Evolutionary conservation across 306 rosid genomes (phyloP), one percentile per base, ranked within the genome.

Genomic region (Erythrophleum fordii): DNA sequence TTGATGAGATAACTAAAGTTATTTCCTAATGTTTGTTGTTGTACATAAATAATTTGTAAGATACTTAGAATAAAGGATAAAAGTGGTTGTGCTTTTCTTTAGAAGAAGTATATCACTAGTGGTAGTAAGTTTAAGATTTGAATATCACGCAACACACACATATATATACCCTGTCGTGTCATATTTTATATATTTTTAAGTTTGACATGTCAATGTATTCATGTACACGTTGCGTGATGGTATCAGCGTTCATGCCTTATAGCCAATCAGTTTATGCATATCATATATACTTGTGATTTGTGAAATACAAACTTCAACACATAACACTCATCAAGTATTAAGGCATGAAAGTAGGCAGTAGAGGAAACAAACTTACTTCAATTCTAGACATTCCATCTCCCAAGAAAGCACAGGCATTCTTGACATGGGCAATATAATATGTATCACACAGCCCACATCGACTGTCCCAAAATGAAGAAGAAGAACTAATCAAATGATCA

Each of bases 381-480:
- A 95, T 88, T 80, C 83, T 87, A 79, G 99, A 93, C 99, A 95
- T 95, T 25, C 99, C 99, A 83, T 95, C 95, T 74, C 99, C 99
- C 85, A 95, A 87, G 83, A 95, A 95, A 84, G 99, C 99, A 84
- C 99, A 95, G 4, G 99, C 99, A 76, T 85, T 76, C 94, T 95
- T 95, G 70, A 95, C 99, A 83, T 95, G 99, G 53, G 99, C 99
- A 84, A 95, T 86, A 76, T 95, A 95, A 77, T 95, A 95, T 1
- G 99, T 95, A 75, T 95, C 99, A 81, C 99, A 95, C 92, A 95
- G 85, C 61, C 99, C 99, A 44, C 99, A 95, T 41, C 60, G 88
- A 83, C 99, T 95, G 89, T 72, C 61, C 74, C 78, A 82, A 55
- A 53, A 48, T 48, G 20, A 49, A 78, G 59, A 69, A 74, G 8